phyloP scores from a whole-genome alignment of 2,329 filamentous ascomycete species.

The Paramyrothecium sp. region DNA sequence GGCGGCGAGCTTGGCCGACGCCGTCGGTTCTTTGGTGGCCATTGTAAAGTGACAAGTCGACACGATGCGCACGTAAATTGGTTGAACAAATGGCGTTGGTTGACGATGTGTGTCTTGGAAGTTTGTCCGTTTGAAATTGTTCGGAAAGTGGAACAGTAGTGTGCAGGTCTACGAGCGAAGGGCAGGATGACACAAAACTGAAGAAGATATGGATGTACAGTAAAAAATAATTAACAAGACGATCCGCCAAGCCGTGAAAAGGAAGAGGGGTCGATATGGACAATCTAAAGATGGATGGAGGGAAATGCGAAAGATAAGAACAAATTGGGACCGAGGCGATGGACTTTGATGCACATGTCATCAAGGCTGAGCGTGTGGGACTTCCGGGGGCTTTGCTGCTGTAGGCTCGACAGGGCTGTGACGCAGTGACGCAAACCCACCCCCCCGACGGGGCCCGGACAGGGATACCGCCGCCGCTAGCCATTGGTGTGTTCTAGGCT shows the following conservation, averaged over 20 bases:
- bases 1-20: conserved; percentile 37
- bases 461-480: neutral
- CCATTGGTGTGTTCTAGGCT: neutral
- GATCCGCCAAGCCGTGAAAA: neutral
- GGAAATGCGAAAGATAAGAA: neutral
- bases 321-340: neutral
- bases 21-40: conserved; percentile 14
- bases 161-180: neutral
- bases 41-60: neutral
- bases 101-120: too few relatives aligned
- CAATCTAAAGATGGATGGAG: neutral
- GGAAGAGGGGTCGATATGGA: neutral
- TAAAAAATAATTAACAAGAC: neutral
- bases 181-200: neutral
- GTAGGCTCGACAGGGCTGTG: neutral
- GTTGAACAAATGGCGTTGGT: neutral
- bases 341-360: neutral
- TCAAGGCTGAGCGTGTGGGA: neutral
- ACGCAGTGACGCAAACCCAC: neutral
- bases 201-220: neutral
- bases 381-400: neutral
- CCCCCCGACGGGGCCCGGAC: neutral
- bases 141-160: too few relatives aligned
- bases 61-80: neutral
- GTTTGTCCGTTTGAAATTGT: too few relatives aligned